phyloP scores from a whole-genome alignment of 345 rosid species.

The Kernera saxatilis region DNA sequence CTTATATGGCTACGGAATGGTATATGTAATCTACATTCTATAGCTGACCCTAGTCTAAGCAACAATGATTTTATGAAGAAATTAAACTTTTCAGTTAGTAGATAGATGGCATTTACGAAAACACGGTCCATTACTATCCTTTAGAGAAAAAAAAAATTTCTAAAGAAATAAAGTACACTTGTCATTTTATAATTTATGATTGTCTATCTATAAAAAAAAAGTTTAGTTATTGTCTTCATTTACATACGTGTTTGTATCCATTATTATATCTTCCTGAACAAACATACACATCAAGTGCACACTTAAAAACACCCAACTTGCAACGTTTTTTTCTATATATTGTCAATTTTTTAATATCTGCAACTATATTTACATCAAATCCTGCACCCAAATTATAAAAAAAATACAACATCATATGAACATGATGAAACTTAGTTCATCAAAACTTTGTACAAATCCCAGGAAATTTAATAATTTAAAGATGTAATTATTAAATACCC shows the following conservation, averaged over 20 bases:
- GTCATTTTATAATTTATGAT: background rate
- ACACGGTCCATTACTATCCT: background rate
- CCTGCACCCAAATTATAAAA: background rate
- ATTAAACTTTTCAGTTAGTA: background rate
- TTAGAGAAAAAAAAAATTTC: background rate
- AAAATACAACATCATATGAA: background rate
- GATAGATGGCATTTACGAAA: slow-evolving; percentile 16
- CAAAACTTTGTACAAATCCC: background rate
- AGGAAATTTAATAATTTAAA: background rate
- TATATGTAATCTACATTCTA: background rate
- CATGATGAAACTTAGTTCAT: background rate
- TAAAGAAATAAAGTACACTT: background rate
- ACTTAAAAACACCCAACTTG: background rate
- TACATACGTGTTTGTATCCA: background rate
- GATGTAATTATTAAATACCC: background rate
- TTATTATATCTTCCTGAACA: background rate
- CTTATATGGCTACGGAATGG: background rate
- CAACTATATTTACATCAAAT: background rate
- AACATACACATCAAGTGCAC: background rate
- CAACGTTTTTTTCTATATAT: background rate
- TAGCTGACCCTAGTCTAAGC: background rate
- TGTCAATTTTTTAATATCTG: background rate
- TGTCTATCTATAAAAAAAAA: background rate
- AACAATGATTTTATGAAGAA: background rate
- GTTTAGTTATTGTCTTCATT: background rate